Evolutionary conservation across 768 basidiomycete species (phyloP).

Genomic region (Roridomyces roridus): DNA sequence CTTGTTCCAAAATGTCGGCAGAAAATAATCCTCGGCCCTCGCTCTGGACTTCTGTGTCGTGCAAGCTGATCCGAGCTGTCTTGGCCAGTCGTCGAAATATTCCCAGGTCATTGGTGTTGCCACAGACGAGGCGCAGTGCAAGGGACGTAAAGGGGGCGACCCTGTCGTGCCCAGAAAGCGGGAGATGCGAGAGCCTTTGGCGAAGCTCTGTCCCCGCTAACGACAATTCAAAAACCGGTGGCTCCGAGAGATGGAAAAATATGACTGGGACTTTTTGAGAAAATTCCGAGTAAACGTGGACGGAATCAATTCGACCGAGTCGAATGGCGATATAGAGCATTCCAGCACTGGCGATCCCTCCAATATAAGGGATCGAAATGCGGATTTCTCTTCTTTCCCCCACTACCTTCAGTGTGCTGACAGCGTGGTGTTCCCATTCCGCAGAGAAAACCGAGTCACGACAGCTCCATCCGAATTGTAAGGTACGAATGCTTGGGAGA

Average conservation of each 20-base stretch:
- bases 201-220: slow-evolving; percentile 26
- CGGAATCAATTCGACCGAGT: slow-evolving; percentile 48
- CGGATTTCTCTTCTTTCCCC: slow-evolving; percentile 55
- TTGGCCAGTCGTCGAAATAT: slow-evolving; percentile 46
- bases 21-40: slow-evolving; percentile 55
- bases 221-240: slow-evolving; percentile 45
- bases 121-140: slow-evolving; percentile 57
- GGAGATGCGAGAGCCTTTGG: slow-evolving; percentile 46
- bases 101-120: slow-evolving; percentile 35
- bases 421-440: slow-evolving; percentile 55
- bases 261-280: slow-evolving; percentile 39
- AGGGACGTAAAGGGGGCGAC: slow-evolving; percentile 60
- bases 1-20: slow-evolving; percentile 31
- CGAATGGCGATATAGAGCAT: slow-evolving; percentile 48
- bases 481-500: slow-evolving; percentile 30
- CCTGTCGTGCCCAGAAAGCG: slow-evolving; percentile 44
- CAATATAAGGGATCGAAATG: slow-evolving; percentile 38
- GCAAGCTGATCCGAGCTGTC: slow-evolving; percentile 43
- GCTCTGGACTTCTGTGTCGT: slow-evolving; percentile 43
- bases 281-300: slow-evolving; percentile 41
- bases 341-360: slow-evolving; percentile 10
- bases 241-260: slow-evolving; percentile 47
- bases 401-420: slow-evolving; percentile 18
- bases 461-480: slow-evolving; percentile 71
- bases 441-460: slow-evolving; percentile 62